Conservation (phyloP, 192 early-diverging fungal genomes). For the Phycomyces nitens region DNA sequence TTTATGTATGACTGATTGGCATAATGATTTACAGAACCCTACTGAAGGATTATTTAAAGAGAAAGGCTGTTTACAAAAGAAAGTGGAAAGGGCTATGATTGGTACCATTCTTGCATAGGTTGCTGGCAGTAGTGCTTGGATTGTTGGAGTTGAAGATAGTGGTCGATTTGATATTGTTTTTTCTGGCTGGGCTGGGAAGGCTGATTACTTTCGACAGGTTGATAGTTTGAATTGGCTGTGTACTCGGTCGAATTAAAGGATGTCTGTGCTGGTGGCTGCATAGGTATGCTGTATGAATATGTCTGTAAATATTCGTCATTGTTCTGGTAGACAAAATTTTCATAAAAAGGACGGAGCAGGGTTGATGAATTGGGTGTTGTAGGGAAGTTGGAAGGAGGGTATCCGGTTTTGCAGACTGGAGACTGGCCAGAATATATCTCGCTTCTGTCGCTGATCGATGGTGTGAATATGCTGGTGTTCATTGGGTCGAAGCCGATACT, state of each 20-base stretch:
- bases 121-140: neutral
- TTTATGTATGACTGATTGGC: neutral
- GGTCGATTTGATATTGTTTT: neutral
- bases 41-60: neutral
- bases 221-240: neutral
- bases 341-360: neutral
- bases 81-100: neutral
- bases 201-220: neutral
- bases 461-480: neutral
- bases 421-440: neutral
- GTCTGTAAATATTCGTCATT: neutral
- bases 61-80: neutral
- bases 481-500: neutral
- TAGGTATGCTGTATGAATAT: neutral
- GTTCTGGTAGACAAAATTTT: neutral
- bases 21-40: constrained; percentile 1
- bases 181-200: neutral
- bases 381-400: neutral
- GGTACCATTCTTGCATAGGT: constrained; percentile 1
- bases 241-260: neutral
- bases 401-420: neutral
- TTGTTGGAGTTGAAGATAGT: neutral
- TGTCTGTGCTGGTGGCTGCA: neutral
- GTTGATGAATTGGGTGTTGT: neutral
- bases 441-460: neutral